A percentile compares a stretch with the other conserved stretches of the same genome.
Evolutionary conservation across 176 grass and related monocot genomes (phyloP).

Genomic region (Saccharum spontaneum): DNA sequence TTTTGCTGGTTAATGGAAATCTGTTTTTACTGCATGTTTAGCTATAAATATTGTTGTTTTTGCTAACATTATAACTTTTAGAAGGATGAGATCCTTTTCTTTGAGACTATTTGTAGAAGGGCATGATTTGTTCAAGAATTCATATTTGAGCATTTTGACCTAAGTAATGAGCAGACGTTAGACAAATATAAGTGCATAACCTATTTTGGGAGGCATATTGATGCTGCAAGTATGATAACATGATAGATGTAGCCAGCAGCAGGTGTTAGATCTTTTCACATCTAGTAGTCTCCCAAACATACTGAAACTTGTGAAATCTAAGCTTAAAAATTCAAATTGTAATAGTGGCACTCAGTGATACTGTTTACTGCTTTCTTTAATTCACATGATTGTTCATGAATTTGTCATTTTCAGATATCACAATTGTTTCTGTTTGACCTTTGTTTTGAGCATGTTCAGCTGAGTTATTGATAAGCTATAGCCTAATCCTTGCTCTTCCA

Average conservation of each 20-base stretch:
- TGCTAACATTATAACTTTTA: not conserved
- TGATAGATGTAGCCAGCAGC: not conserved
- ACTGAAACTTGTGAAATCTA: not conserved
- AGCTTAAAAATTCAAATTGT: not conserved
- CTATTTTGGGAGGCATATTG: not conserved
- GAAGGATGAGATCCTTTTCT: not conserved
- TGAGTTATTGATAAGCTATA: not conserved
- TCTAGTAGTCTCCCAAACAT: not conserved
- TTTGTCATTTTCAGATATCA: not conserved
- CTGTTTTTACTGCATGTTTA: not conserved
- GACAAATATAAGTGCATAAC: not conserved
- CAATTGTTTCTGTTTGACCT: not conserved
- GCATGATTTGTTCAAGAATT: slow-evolving; percentile 5
- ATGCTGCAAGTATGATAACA: not conserved
- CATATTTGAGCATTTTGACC: not conserved
- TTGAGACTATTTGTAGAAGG: not conserved
- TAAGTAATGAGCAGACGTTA: slow-evolving; percentile 9
- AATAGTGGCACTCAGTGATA: not conserved
- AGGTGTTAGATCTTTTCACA: not conserved
- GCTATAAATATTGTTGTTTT: not conserved
- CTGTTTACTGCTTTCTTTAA: not conserved
- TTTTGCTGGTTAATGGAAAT: not conserved
- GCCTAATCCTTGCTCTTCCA: not conserved
- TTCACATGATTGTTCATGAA: not conserved
- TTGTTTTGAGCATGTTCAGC: not conserved